Percentiles rank a stretch among this genome's conserved stretches.
Conservation (phyloP, 805 yeast species). For the Saturnispora diversa region DNA sequence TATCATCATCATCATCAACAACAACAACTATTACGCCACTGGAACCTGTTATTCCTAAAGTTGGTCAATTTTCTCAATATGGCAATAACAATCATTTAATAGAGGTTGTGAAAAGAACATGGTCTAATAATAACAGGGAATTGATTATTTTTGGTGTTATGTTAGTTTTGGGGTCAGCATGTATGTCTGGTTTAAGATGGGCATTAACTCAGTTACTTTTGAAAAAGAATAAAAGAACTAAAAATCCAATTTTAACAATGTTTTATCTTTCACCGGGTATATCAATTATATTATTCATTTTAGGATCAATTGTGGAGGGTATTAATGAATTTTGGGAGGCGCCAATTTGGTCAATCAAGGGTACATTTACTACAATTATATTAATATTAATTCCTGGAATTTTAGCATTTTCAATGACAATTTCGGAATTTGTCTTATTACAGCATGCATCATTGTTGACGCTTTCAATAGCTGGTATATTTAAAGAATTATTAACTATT, state of each 20-base stretch:
- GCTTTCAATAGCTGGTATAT: constrained; percentile 82
- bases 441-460: constrained; percentile 80
- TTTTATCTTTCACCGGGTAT: constrained; percentile 79
- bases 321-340: constrained; percentile 42
- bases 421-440: constrained; percentile 77
- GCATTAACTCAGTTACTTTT: constrained; percentile 82
- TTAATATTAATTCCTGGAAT: constrained; percentile 74
- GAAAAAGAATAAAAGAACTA: constrained; percentile 47
- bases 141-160: constrained; percentile 49
- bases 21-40: not conserved
- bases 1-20: no score
- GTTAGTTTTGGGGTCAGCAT: constrained; percentile 68
- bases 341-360: constrained; percentile 58
- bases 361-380: constrained; percentile 45
- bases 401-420: constrained; percentile 82
- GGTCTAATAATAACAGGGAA: constrained; percentile 7
- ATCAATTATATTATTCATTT: constrained; percentile 50
- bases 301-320: constrained; percentile 69
- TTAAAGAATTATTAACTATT: constrained; percentile 85
- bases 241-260: constrained; percentile 78
- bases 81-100: constrained; percentile 20
- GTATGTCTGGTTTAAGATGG: constrained; percentile 90
- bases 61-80: constrained; percentile 16
- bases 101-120: constrained; percentile 13
- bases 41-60: constrained; percentile 11